Evolutionary conservation across 1,284 basidiomycete species (phyloP), one percentile per base, ranked within the genome.

Genomic region (Sparassis latifolia): DNA sequence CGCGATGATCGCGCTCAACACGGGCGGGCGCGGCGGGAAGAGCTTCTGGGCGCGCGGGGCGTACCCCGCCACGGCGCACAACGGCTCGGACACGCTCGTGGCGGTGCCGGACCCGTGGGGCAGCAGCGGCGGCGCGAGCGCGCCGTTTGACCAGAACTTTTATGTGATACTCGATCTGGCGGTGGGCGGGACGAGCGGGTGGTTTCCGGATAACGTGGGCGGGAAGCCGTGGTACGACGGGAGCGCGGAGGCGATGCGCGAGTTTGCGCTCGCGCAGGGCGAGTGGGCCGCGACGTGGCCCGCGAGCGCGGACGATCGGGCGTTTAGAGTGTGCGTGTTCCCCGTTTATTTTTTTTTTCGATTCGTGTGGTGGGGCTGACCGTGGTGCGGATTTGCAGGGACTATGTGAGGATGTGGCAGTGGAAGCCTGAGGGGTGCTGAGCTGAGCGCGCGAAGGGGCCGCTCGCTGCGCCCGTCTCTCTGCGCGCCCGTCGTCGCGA

Each of bases 171-270:
- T 94, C 60, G 78, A 89, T 65, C 77, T 93, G 44, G 89, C 85
- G 5, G 86, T 83, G 27, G 92, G 92, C 3, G 87, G 88, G 4
- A 92, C 88, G 33, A 89, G 86, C 60, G 92, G 91, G 20, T 93
- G 87, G 86, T 94, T 94, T 78, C 86, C 86, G 10, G 89, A 92
- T 62, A 73, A 74, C 33, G 67, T 79, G 10, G 81, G 80, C 47
- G 75, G 77, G 51, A 94, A 92, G 69, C 84, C 86, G 30, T 94
- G 91, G 91, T 72, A 82, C 50, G 86, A 91, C 65, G 74, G 75
- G 45, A 85, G 84, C 2, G 66, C 55, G 44, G 78, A 77, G 52
- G 84, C 87, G 2, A 82, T 84, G 78, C 69, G 68, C 31, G 84
- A 88, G 55, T 91, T 91, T 59, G 82, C 84, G 60, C 62, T 68